phyloP scores from a whole-genome alignment of 2,329 filamentous ascomycete species.

The Dactylellina leptospora region DNA sequence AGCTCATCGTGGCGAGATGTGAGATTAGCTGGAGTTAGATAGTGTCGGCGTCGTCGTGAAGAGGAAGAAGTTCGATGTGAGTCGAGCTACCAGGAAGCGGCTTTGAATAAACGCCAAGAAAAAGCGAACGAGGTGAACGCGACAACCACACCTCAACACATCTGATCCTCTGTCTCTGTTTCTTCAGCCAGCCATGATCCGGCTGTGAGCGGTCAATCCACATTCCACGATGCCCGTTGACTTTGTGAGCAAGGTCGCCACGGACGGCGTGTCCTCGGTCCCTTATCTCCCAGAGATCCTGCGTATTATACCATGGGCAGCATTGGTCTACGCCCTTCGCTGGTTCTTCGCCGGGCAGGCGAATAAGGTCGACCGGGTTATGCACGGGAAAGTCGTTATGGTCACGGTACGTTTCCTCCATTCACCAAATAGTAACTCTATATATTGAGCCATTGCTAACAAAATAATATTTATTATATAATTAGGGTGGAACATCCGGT shows the following conservation, averaged over 20 bases:
- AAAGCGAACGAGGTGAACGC: conserved; percentile 11
- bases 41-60: background rate
- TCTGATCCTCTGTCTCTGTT: background rate
- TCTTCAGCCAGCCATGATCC: background rate
- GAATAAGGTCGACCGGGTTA: conserved; percentile 79
- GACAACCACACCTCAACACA: conserved; percentile 43
- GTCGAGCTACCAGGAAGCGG: background rate
- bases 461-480: background rate
- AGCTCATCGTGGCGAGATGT: conserved; percentile 60
- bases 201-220: background rate
- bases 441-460: background rate
- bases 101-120: conserved; percentile 27
- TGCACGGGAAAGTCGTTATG: conserved; percentile 94
- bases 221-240: conserved; percentile 68
- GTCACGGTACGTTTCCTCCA: conserved; percentile 72
- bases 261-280: conserved; percentile 67
- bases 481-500: conserved; percentile 84
- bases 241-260: conserved; percentile 66
- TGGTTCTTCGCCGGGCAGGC: conserved; percentile 77
- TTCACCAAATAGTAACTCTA: background rate
- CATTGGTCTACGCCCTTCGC: conserved; percentile 71
- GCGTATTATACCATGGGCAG: conserved; percentile 66
- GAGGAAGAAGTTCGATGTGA: background rate
- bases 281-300: conserved; percentile 66
- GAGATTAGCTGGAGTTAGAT: background rate